phyloP scores from a whole-genome alignment of 164 flowering plant genomes.

The Taxillus chinensis region DNA sequence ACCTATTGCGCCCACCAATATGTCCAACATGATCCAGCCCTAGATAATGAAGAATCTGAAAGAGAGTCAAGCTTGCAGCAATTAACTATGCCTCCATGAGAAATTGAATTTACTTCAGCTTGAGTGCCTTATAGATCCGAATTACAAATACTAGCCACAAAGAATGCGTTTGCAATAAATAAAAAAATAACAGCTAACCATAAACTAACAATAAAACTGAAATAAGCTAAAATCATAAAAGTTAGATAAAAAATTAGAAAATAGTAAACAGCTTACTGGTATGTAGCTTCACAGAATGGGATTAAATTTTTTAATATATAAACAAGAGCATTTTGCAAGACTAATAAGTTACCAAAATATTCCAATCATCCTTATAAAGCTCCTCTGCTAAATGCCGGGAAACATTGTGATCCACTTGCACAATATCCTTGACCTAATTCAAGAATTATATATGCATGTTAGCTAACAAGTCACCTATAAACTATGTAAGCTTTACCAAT shows the following conservation, averaged over 20 bases:
- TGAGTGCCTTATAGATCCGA: too few species aligned
- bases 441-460: background rate
- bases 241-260: too few species aligned
- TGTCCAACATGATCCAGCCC: slow-evolving; percentile 99
- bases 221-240: background rate
- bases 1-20: slow-evolving; percentile 91
- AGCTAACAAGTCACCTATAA: background rate
- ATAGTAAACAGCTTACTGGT: background rate
- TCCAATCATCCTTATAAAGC: slow-evolving; percentile 62
- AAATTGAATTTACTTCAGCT: background rate
- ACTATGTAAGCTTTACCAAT: background rate
- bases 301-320: background rate
- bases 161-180: background rate
- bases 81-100: background rate
- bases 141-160: too few species aligned
- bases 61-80: slow-evolving; percentile 9
- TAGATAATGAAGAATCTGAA: slow-evolving; percentile 94
- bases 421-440: slow-evolving; percentile 84
- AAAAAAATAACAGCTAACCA: background rate
- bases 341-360: slow-evolving; percentile 54
- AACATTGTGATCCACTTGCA: slow-evolving; percentile 89
- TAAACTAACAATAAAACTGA: background rate
- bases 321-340: background rate
- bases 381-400: slow-evolving; percentile 75
- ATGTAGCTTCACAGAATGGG: background rate